These are phyloP conservation scores for Citrus reticulata DNA, from an alignment of 345 rosid species.

Conservation along the genomic window DNA sequence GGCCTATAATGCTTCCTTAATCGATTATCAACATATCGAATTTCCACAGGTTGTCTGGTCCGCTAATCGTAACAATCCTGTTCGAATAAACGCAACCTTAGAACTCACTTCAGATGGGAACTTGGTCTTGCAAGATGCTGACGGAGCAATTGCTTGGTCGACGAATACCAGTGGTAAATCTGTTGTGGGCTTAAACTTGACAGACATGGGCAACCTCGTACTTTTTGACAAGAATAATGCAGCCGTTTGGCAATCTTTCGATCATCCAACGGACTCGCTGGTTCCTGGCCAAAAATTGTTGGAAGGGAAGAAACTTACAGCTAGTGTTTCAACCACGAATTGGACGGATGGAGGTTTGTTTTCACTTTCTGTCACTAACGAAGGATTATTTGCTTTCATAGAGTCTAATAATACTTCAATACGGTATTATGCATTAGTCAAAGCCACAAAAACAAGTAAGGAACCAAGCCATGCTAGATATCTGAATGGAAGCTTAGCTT, in stretches of 20 bases:
- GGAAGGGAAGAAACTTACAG: neutral
- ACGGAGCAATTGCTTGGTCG: constrained; percentile 15
- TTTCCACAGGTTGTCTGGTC: constrained; percentile 17
- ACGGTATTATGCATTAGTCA: neutral
- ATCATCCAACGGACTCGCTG: constrained; percentile 13
- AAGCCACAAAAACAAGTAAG: neutral
- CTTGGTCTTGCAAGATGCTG: constrained; percentile 16
- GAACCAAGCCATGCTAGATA: constrained; percentile 9
- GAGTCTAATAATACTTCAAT: neutral
- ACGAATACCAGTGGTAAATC: constrained; percentile 12
- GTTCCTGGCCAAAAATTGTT: constrained; percentile 13
- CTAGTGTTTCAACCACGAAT: neutral
- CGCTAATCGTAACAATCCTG: constrained; percentile 19
- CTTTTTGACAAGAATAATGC: constrained; percentile 12
- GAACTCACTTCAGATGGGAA: constrained; percentile 17
- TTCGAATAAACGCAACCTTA: constrained; percentile 14
- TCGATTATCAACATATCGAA: constrained; percentile 1
- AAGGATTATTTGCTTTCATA: constrained; percentile 12
- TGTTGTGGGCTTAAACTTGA: constrained; percentile 18
- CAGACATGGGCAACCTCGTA: constrained; percentile 19
- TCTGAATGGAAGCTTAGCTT: constrained; percentile 6
- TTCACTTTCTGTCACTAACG: constrained; percentile 14
- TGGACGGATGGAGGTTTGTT: constrained; percentile 10
- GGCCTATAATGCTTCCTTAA: neutral
- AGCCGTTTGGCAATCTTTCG: constrained; percentile 24